These are phyloP conservation scores for Blastosporella zonata DNA, from an alignment of 1,284 basidiomycete species.

Conservation along the genomic window DNA sequence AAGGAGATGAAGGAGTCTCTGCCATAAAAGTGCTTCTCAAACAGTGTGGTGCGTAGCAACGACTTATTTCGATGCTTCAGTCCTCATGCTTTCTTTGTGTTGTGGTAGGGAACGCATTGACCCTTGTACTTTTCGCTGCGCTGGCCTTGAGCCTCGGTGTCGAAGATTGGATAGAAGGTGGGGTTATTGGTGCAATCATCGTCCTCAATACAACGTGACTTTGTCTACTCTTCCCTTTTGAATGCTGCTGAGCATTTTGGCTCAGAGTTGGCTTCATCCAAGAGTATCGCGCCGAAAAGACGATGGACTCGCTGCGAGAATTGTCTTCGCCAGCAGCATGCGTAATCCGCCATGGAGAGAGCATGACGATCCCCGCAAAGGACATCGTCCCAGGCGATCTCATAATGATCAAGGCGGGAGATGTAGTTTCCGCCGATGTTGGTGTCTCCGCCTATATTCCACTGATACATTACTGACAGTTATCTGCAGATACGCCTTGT, in stretches of 20 bases:
- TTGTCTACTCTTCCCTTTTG: constrained; percentile 1
- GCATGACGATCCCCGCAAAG: constrained; percentile 49
- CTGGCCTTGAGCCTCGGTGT: constrained; percentile 66
- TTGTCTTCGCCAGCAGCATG: constrained; percentile 62
- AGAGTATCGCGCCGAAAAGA: constrained; percentile 55
- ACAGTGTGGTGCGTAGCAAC: constrained; percentile 28
- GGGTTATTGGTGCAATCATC: constrained; percentile 63
- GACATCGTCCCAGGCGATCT: constrained; percentile 62
- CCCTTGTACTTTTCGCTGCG: constrained; percentile 48
- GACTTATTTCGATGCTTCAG: not conserved
- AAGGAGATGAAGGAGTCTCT: constrained; percentile 32
- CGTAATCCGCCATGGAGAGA: constrained; percentile 53
- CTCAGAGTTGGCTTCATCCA: constrained; percentile 48
- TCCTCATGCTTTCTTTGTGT: not conserved
- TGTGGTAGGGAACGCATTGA: constrained; percentile 36
- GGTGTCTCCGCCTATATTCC: constrained; percentile 20
- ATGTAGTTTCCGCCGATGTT: constrained; percentile 61
- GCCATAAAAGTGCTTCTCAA: constrained; percentile 32
- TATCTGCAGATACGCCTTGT: constrained; percentile 27
- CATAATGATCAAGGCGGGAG: constrained; percentile 53
- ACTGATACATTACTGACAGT: not conserved
- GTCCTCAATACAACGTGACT: constrained; percentile 43
- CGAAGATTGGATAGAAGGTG: constrained; percentile 61
- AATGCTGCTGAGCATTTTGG: not conserved
- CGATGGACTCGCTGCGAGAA: constrained; percentile 53